Conservation (phyloP, 768 basidiomycete genomes). For the Scleroderma citrinum region DNA sequence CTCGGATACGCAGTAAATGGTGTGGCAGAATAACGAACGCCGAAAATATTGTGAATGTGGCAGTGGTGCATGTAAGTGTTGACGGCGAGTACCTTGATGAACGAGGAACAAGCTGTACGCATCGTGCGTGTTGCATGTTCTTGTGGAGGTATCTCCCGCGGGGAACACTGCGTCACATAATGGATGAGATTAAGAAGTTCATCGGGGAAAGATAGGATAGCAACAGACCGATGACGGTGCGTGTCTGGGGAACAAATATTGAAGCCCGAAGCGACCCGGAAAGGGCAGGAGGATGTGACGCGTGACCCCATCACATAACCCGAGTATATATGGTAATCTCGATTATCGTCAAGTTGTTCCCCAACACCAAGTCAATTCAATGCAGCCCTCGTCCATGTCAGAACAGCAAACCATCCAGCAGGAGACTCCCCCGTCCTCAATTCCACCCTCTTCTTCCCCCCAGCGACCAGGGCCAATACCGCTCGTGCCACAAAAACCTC, state of each 20-base stretch:
- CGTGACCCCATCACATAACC: conserved; percentile 8
- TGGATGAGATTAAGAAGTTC: no score
- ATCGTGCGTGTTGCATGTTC: not conserved
- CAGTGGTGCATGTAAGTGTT: no score
- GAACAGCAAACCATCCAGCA: conserved; percentile 17
- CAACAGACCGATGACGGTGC: no score
- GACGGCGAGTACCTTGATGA: no score
- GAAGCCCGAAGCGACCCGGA: no score
- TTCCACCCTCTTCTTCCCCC: not conserved
- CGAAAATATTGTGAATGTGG: no score
- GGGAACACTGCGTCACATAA: not conserved
- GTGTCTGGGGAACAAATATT: no score
- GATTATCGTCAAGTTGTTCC: conserved; percentile 21
- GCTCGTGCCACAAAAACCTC: conserved; percentile 6
- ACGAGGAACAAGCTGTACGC: no score
- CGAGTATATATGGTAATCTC: conserved; percentile 27
- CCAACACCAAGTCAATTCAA: conserved; percentile 1
- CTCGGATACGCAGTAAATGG: not conserved
- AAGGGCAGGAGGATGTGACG: no score
- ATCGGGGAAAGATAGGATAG: no score
- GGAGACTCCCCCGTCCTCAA: conserved; percentile 2
- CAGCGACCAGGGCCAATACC: conserved; percentile 3
- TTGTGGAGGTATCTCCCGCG: no score
- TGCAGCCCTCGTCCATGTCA: conserved; percentile 1
- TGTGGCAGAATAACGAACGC: no score